Evolutionary conservation across 768 basidiomycete genomes (phyloP), one percentile per base, ranked within the genome.

Genomic region (Boletus subparvulus): DNA sequence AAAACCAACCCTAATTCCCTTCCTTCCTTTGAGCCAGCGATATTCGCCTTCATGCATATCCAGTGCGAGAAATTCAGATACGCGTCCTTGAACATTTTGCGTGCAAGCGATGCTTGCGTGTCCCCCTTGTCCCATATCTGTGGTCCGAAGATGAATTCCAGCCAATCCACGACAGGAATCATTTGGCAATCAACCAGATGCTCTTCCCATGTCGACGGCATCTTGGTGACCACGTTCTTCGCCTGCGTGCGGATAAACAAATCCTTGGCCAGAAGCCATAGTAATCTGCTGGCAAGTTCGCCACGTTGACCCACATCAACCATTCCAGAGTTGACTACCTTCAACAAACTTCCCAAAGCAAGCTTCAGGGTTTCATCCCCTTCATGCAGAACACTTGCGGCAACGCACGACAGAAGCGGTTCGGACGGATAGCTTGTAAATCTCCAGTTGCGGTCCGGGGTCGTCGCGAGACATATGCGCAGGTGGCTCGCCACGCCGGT

Each of bases 381-480:
- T 11, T 0, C 2, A 6, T 65, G 61, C 11, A 59, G 32, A 12
- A 39, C 6, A 8, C 3, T 16, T 16, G 58, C 58, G 0, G 61
- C 56, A 14, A 50, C 44, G 16, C 47, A 63, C 3, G 61, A 65
- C 16, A 65, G 14, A 12, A 65, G 14, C 6, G 63, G 54, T n/a
- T 67, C 63, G 17, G 58, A 65, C 16, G 65, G 57, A 41, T 61
- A 60, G 14, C 28, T 37, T 13, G 64, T 62, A 19, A 54, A 62
- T n/a, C 44, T 43, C 55, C 64, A 53, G 14, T 46, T 39, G 14
- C 58, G 47, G 35, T 58, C 54, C 50, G 41, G 16, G 16, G 56
- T 58, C 2, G 37, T 56, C 35, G 30, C 21, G 30, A 49, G 54
- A 28, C 56, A 66, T 8, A 59, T 19, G 2, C 54, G 61, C 2